These are phyloP conservation scores for Thalia dealbata DNA, from an alignment of 176 grass and related monocot genomes.

Conservation along the genomic window DNA sequence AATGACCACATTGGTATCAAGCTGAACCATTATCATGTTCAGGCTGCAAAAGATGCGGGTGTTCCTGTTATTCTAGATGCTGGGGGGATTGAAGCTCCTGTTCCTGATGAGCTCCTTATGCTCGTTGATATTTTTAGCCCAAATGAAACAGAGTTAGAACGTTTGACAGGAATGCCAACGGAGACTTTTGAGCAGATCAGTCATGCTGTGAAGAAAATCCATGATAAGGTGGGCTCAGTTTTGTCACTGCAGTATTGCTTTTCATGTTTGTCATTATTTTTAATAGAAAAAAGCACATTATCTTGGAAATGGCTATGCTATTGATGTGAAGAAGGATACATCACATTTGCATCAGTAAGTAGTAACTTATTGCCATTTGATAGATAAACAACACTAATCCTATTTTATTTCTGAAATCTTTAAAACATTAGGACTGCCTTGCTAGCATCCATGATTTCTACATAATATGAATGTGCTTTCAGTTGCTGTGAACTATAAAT, in stretches of 20 bases:
- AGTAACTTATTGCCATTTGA: no score
- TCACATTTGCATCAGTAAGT: no score
- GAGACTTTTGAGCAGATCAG: constrained; percentile 77
- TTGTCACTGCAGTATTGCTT: background rate
- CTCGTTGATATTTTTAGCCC: constrained; percentile 94
- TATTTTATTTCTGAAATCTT: no score
- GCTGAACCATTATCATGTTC: background rate
- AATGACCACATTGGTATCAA: background rate
- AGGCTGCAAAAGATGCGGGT: constrained; percentile 77
- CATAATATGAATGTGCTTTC: no score
- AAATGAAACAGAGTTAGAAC: constrained; percentile 91
- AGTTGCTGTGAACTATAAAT: no score
- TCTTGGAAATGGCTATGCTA: no score
- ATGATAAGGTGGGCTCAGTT: constrained; percentile 45
- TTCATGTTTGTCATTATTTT: background rate
- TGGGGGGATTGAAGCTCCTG: constrained; percentile 80
- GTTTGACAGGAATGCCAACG: constrained; percentile 67
- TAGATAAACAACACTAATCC: no score
- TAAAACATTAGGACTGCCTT: no score
- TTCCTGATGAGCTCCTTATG: constrained; percentile 57
- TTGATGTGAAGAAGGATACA: no score
- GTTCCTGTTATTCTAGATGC: constrained; percentile 91
- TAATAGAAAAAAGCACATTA: background rate
- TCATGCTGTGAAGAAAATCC: constrained; percentile 53
- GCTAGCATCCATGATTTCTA: no score